Evolutionary conservation across 176 grass and related monocot genomes (phyloP), one percentile per base, ranked within the genome.

Genomic region (Aechmea fasciata): DNA sequence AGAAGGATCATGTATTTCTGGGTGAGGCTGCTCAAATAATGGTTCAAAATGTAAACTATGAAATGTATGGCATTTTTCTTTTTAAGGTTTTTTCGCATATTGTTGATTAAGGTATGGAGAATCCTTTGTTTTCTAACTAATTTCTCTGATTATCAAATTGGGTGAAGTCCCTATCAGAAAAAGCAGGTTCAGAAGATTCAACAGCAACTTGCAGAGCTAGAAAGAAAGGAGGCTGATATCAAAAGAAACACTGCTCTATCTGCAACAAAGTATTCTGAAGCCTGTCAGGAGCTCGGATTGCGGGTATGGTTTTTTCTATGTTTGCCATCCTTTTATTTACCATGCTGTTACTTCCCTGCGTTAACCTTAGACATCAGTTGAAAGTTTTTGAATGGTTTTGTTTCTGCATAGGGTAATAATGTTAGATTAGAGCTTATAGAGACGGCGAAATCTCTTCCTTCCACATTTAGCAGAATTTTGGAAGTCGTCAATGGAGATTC

Each of bases 21-120:
- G 94, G 94, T 50, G 94, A 93, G 62, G 89, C 89, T 10, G 89
- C 89, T 1, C 94, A 99, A 75, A 85, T 87, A 71, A 87, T 99
- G 86, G 84, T 99, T 13, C 94, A 99, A 76, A 90, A 90, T 82
- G 94, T 99, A 13, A 93, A 90, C 73, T 99, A 99, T n/a, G 89
- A 99, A 81, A 93, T 99, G 94, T 99, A 92, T 18, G 65, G 6
- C 64, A 2, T 64, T 67, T 75, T 13, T 65, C 68, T 51, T 9
- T 49, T 23, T 72, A 13, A 41, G 6, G 29, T 33, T 41, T 41
- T 59, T 18, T 59, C 54, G 8, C 47, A 51, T 10, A 19, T 15
- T 51, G 18, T 69, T 55, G 11, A 68, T 4, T 50, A 51, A 26
- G 50, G 53, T 13, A 20, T 48, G 3, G 12, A 9, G 4, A 15